Percentiles rank a stretch among this genome's conserved stretches.
Conservation (phyloP, 768 basidiomycete species). For the Collybia mongolica region DNA sequence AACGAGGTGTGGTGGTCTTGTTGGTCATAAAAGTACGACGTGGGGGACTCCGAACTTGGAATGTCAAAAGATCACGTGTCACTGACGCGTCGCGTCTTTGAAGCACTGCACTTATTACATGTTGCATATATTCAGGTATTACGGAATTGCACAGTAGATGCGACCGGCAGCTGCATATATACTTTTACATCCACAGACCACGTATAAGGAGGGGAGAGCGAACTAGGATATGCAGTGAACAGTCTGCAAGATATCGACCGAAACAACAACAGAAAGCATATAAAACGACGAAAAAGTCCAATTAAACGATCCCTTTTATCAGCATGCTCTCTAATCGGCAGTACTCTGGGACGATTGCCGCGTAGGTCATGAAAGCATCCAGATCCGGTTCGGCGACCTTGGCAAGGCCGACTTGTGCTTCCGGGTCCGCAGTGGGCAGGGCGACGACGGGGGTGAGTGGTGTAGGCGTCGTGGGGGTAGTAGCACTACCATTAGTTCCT, state of each 20-base stretch:
- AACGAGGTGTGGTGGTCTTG: too few relatives aligned
- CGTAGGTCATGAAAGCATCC: conserved; percentile 85
- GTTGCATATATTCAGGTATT: too few relatives aligned
- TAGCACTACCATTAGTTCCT: conserved; percentile 30
- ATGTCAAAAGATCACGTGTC: too few relatives aligned
- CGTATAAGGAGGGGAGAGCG: too few relatives aligned
- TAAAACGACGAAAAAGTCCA: background rate
- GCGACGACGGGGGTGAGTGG: conserved; percentile 71
- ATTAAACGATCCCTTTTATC: conserved; percentile 56
- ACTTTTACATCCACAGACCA: too few relatives aligned
- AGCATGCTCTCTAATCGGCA: conserved; percentile 78
- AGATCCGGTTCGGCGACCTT: conserved; percentile 84
- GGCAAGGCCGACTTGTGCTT: conserved; percentile 72
- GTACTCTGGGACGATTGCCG: conserved; percentile 83
- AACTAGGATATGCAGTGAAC: too few relatives aligned
- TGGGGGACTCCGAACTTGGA: too few relatives aligned
- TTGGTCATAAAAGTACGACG: too few relatives aligned
- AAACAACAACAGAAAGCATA: conserved; percentile 4
- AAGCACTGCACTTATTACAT: too few relatives aligned
- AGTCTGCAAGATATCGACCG: conserved; percentile 4
- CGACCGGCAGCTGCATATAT: too few relatives aligned
- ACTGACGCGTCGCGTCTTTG: too few relatives aligned
- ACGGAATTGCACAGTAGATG: too few relatives aligned
- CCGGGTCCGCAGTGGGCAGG: conserved; percentile 68
- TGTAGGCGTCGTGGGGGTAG: conserved; percentile 50